Conservation (phyloP, 2,329 filamentous ascomycete species). For the Fusarium bactridioides region DNA sequence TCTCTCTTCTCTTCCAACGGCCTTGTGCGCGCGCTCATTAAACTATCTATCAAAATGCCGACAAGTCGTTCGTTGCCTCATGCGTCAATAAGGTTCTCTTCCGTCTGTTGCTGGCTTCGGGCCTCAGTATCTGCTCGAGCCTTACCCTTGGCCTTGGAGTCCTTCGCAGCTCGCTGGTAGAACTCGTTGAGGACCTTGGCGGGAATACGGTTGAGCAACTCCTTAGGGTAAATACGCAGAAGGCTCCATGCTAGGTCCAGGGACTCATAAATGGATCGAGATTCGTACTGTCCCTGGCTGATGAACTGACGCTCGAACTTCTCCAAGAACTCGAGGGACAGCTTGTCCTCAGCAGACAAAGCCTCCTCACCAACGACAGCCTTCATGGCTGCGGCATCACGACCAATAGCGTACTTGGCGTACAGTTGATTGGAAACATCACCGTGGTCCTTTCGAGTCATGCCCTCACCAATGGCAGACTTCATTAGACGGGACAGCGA, state of each 20-base stretch:
- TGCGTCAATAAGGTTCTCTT: conserved; percentile 70
- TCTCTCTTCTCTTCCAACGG: conserved; percentile 32
- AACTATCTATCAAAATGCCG: conserved; percentile 39
- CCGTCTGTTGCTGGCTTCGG: conserved; percentile 53
- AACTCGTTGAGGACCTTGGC: conserved; percentile 84
- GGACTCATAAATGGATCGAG: conserved; percentile 89
- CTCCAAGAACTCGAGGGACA: conserved; percentile 96
- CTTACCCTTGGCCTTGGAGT: conserved; percentile 70
- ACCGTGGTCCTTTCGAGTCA: conserved; percentile 95
- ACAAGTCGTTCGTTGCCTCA: conserved; percentile 43
- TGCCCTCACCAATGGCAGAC: conserved; percentile 96
- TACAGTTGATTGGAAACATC: conserved; percentile 99
- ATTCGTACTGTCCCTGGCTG: conserved; percentile 89
- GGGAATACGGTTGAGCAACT: conserved; percentile 93
- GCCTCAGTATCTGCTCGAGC: conserved; percentile 54
- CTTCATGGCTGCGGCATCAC: conserved; percentile 98
- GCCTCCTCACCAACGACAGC: conserved; percentile 99
- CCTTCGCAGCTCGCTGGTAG: conserved; percentile 73
- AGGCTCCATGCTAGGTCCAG: conserved; percentile 96
- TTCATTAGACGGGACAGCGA: conserved; percentile 99
- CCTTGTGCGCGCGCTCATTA: conserved; percentile 39
- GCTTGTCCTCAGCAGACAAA: conserved; percentile 93
- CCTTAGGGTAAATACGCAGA: conserved; percentile 97
- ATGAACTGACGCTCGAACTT: conserved; percentile 99
- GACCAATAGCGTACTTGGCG: conserved; percentile 98